Percentiles rank a stretch among this genome's conserved stretches.
Conservation (phyloP, 2,329 filamentous ascomycete species). For the Talaromyces verruculosus region DNA sequence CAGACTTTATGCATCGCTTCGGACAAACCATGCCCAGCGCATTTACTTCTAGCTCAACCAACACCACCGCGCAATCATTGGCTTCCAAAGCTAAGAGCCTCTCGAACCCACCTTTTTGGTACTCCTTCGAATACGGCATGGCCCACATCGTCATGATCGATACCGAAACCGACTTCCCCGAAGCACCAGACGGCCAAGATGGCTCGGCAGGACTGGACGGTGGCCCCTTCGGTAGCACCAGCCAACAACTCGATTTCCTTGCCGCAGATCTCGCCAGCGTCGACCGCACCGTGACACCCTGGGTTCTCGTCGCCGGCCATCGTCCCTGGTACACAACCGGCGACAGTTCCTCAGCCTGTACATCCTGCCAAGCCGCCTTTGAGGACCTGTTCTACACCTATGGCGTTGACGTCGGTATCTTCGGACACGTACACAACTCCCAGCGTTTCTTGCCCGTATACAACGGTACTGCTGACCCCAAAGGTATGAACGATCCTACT, state of each 20-base stretch:
- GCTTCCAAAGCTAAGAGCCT: conserved; percentile 38
- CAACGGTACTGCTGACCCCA: conserved; percentile 40
- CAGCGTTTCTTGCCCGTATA: conserved; percentile 49
- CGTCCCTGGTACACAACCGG: conserved; percentile 52
- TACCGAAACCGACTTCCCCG: conserved; percentile 58
- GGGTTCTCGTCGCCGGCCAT: conserved; percentile 49
- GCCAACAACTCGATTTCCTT: conserved; percentile 57
- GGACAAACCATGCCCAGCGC: conserved; percentile 53
- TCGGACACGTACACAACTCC: conserved; percentile 60
- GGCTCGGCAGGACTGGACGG: conserved; percentile 46
- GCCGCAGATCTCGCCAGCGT: conserved; percentile 57
- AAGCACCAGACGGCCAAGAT: conserved; percentile 49
- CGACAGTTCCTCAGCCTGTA: conserved; percentile 39
- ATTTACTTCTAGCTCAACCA: conserved; percentile 52
- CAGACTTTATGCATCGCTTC: conserved; percentile 59
- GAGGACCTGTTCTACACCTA: conserved; percentile 57
- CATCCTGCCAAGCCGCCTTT: conserved; percentile 53
- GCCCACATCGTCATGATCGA: conserved; percentile 56
- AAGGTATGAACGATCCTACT: conserved; percentile 52
- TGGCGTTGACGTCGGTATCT: conserved; percentile 58
- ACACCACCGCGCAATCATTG: conserved; percentile 36
- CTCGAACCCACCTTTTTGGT: conserved; percentile 44
- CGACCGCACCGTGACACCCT: conserved; percentile 57
- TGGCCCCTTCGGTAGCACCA: conserved; percentile 52
- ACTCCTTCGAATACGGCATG: conserved; percentile 62